These are phyloP conservation scores for Davidsoniella australis DNA, from an alignment of 2,329 filamentous ascomycete genomes.

Conservation along the genomic window DNA sequence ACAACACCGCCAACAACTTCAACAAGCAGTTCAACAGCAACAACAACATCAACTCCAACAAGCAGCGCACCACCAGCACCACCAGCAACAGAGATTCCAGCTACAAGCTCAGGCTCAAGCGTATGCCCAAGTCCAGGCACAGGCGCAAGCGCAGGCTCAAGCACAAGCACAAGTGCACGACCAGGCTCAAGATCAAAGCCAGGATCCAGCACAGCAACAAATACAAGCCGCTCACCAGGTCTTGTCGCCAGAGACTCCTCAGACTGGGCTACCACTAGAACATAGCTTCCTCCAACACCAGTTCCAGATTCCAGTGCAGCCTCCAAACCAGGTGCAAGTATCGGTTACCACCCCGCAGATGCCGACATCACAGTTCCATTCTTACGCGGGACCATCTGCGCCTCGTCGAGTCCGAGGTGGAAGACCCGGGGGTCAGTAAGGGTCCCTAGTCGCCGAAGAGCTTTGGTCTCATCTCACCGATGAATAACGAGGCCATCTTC, in stretches of 20 bases:
- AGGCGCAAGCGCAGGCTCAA: slow-evolving; percentile 3
- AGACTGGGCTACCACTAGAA: slow-evolving; percentile 1
- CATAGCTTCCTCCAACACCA: slow-evolving; percentile 10
- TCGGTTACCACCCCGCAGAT: slow-evolving; percentile 4
- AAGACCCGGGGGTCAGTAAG: background rate
- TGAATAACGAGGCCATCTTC: too few species aligned
- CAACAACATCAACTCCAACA: slow-evolving; percentile 16
- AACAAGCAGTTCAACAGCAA: slow-evolving; percentile 15
- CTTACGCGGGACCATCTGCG: slow-evolving; percentile 5
- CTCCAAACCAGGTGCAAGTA: background rate
- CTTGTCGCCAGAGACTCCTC: slow-evolving; percentile 1
- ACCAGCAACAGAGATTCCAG: slow-evolving; percentile 5
- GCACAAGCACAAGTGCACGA: slow-evolving; percentile 10
- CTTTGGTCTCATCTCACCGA: too few species aligned
- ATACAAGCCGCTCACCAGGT: background rate
- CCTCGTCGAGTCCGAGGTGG: slow-evolving; percentile 1
- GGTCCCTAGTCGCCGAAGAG: too few species aligned
- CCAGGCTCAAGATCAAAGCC: slow-evolving; percentile 17
- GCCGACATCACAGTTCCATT: slow-evolving; percentile 9
- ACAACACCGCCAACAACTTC: slow-evolving; percentile 16
- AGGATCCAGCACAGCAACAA: slow-evolving; percentile 13
- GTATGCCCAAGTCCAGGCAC: slow-evolving; percentile 1
- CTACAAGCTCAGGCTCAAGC: slow-evolving; percentile 5
- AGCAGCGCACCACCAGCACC: slow-evolving; percentile 14
- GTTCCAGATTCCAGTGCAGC: slow-evolving; percentile 8